Evolutionary conservation across 2,329 filamentous ascomycete genomes (phyloP), one percentile per base, ranked within the genome.

Genomic region (Neocucurbitaria cava): DNA sequence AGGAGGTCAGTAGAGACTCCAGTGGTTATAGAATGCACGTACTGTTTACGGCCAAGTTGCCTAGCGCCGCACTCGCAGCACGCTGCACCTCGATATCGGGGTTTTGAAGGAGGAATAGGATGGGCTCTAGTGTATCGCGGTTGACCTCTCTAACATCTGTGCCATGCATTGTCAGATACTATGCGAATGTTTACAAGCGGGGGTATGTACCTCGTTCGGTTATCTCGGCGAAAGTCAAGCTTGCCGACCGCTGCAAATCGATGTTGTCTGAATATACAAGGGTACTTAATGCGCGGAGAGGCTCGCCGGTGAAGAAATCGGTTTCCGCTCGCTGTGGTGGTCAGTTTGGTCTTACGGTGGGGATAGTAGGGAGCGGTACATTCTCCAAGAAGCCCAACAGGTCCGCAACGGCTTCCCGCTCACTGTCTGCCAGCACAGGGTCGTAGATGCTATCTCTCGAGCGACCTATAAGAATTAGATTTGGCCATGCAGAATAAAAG

Each of bases 261-360:
- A 99, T 93, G 80, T 99, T 99, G 78, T 98, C 93, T 53, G 95
- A 99, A 77, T 96, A 99, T 53, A 99, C 95, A 23, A 99, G 85
- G 11, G 94, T 99, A 78, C 92, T 97, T 52, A 99, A 82, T 41
- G 95, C 94, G 78, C 90, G 90, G 53, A 99, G 87, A 41, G 95
- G 95, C 73, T 97, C 93, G 78, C 95, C 95, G 33, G 91, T 89
- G 79, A 99, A 99, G 86, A 99, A 99, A 78, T 99, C 94, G 69
- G 93, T 98, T 77, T 99, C 95, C 73, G 89, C 90, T 74, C 95
- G 89, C 95, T 97, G 76, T 38, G 40, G 43, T 24, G 33, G 70
- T 73, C 79, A 72, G 81, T 73, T 56, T 45, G 54, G 36, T 33
- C 46, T 21, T 2, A 41, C 23, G 42, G 43, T 26, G 54, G 52